These are phyloP conservation scores for Sporopachydermia quercuum DNA, from an alignment of 805 yeast species.

Conservation along the genomic window DNA sequence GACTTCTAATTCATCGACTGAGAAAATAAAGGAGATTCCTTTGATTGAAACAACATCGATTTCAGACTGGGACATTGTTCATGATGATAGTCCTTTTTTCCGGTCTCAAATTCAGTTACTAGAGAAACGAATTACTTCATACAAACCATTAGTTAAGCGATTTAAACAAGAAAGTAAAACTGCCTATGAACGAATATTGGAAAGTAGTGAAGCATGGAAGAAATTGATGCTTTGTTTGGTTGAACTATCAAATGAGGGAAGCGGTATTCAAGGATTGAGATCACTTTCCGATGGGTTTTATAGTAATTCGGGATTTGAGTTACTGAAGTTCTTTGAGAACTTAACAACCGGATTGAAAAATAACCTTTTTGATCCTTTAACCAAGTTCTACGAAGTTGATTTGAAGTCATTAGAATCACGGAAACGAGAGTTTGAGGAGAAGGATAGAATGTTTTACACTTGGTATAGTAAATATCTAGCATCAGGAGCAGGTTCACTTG, in stretches of 20 bases:
- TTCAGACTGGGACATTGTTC: constrained; percentile 4
- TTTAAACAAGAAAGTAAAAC: constrained; percentile 9
- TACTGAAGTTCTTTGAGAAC: neutral
- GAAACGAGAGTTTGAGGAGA: constrained; percentile 29
- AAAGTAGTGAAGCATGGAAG: neutral
- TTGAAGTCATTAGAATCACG: constrained; percentile 23
- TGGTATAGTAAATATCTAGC: constrained; percentile 28
- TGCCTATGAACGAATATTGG: neutral
- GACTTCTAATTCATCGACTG: too few relatives aligned
- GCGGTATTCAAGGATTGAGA: neutral
- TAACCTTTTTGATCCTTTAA: constrained; percentile 23
- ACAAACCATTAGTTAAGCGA: constrained; percentile 20
- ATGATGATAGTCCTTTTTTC: constrained; percentile 30
- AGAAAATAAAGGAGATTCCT: too few relatives aligned
- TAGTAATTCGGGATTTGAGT: neutral
- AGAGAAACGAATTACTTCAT: constrained; percentile 20
- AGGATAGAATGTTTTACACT: constrained; percentile 26
- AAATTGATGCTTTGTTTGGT: neutral
- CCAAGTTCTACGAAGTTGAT: constrained; percentile 24
- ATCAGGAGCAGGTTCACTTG: constrained; percentile 19
- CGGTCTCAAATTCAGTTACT: constrained; percentile 23
- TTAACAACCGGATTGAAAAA: constrained; percentile 15
- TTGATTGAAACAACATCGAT: too few relatives aligned
- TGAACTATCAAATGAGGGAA: neutral
- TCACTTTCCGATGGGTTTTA: neutral